These are phyloP conservation scores for Colletotrichum scovillei DNA, from an alignment of 2,329 filamentous ascomycete genomes.

Conservation along the genomic window DNA sequence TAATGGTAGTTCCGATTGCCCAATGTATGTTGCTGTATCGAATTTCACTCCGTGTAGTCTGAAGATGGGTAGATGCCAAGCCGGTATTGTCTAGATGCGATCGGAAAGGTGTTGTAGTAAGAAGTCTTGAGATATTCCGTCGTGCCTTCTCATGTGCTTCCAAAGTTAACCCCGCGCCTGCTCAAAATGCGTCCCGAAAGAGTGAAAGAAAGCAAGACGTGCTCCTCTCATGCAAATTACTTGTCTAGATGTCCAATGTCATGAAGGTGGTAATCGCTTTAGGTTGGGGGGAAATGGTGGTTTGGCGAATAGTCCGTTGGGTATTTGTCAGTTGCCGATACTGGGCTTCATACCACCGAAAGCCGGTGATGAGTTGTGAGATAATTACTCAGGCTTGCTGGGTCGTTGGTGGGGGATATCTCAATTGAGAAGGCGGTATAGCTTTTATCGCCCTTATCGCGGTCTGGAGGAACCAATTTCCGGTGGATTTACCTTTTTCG, in stretches of 20 bases:
- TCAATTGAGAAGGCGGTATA: conserved; percentile 23
- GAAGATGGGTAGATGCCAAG: background rate
- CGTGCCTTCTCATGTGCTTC: background rate
- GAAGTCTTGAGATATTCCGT: background rate
- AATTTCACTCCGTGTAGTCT: background rate
- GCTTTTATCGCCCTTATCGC: conserved; percentile 28
- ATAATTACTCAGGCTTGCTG: conserved; percentile 32
- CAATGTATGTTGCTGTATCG: background rate
- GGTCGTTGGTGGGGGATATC: conserved; percentile 18
- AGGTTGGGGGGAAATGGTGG: background rate
- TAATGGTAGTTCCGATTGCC: background rate
- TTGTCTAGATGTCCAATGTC: background rate
- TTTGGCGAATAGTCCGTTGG: background rate
- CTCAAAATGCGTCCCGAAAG: background rate
- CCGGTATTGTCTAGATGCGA: background rate
- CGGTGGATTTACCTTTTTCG: background rate
- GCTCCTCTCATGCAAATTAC: background rate
- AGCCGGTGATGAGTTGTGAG: conserved; percentile 16
- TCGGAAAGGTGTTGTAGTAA: background rate
- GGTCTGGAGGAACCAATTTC: conserved; percentile 25
- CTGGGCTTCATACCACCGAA: conserved; percentile 18
- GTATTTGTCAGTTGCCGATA: background rate
- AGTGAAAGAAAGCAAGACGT: background rate
- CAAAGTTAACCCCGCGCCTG: conserved; percentile 15
- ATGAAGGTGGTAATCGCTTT: background rate